A percentile compares a stretch with the other conserved stretches of the same genome.
Evolutionary conservation across 2,329 filamentous ascomycete genomes (phyloP).

Genomic region (Fusarium sp.): DNA sequence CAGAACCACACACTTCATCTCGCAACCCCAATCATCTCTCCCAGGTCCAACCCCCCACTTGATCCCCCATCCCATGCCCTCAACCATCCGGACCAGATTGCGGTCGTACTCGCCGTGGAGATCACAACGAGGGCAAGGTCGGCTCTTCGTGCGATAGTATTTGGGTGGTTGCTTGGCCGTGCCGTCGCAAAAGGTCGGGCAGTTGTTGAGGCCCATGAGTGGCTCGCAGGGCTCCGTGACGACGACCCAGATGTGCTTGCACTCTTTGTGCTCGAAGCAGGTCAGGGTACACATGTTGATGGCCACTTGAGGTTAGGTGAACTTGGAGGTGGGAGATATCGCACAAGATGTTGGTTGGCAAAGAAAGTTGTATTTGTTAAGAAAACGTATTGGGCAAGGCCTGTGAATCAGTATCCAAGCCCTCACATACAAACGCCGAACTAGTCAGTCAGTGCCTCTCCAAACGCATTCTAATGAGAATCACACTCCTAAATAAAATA

Average conservation of each 20-base stretch:
- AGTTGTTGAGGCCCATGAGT: slow-evolving; percentile 63
- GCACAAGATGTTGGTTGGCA: background rate
- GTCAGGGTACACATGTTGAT: slow-evolving; percentile 62
- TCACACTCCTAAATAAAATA: slow-evolving; percentile 16
- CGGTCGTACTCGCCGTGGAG: slow-evolving; percentile 59
- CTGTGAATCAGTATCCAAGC: slow-evolving; percentile 16
- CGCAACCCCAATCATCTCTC: slow-evolving; percentile 52
- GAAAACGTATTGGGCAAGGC: slow-evolving; percentile 5
- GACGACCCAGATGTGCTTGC: slow-evolving; percentile 65
- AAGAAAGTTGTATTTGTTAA: background rate
- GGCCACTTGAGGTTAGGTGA: background rate
- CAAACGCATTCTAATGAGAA: background rate
- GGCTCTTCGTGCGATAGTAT: slow-evolving; percentile 51
- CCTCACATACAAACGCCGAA: slow-evolving; percentile 7
- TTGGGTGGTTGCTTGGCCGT: slow-evolving; percentile 52
- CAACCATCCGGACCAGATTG: slow-evolving; percentile 61
- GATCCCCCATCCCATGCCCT: slow-evolving; percentile 56
- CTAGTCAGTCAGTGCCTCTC: background rate
- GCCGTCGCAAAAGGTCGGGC: slow-evolving; percentile 57
- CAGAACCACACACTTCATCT: slow-evolving; percentile 52
- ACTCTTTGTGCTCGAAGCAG: slow-evolving; percentile 61
- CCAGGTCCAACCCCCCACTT: slow-evolving; percentile 62
- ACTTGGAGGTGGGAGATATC: background rate
- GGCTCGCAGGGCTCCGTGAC: slow-evolving; percentile 61
- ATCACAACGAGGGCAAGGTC: slow-evolving; percentile 58